Evolutionary conservation across 2,329 filamentous ascomycete genomes (phyloP).

Genomic region (Penicillium sp.): DNA sequence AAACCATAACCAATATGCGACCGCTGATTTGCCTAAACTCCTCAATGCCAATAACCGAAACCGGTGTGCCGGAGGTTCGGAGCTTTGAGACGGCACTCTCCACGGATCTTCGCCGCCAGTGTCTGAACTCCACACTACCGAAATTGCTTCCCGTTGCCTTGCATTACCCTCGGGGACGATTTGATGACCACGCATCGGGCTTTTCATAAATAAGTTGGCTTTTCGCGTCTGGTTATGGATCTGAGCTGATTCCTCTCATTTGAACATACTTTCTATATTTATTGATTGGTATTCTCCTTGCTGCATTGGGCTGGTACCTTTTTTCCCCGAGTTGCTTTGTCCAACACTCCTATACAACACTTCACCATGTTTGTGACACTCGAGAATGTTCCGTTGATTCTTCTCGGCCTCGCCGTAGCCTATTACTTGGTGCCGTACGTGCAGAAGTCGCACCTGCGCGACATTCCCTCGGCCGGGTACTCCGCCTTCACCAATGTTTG

Average conservation of each 20-base stretch:
- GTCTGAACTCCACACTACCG: slow-evolving; percentile 20
- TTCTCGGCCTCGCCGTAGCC: slow-evolving; percentile 53
- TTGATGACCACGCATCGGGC: not conserved
- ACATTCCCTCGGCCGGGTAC: slow-evolving; percentile 53
- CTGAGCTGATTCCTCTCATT: not conserved
- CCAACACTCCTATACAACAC: slow-evolving; percentile 1
- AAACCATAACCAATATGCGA: slow-evolving; percentile 1
- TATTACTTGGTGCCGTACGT: slow-evolving; percentile 61
- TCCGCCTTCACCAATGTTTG: slow-evolving; percentile 75
- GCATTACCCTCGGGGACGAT: slow-evolving; percentile 24
- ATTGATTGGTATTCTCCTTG: not conserved
- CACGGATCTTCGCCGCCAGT: slow-evolving; percentile 9
- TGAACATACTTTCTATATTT: not conserved
- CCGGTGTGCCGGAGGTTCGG: slow-evolving; percentile 9
- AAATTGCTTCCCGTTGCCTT: slow-evolving; percentile 20
- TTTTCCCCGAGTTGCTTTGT: not conserved
- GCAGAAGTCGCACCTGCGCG: slow-evolving; percentile 53
- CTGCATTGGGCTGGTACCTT: not conserved
- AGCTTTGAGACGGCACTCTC: slow-evolving; percentile 20
- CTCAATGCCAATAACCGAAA: slow-evolving; percentile 19
- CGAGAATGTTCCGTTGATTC: slow-evolving; percentile 36
- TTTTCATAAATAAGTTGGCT: slow-evolving; percentile 20
- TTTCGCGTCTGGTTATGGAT: not conserved
- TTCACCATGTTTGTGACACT: slow-evolving; percentile 34
- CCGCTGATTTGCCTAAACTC: slow-evolving; percentile 7